phyloP scores from a whole-genome alignment of 1,139 yeast genomes.

The Nakaseomyces kungkrabaensis region DNA sequence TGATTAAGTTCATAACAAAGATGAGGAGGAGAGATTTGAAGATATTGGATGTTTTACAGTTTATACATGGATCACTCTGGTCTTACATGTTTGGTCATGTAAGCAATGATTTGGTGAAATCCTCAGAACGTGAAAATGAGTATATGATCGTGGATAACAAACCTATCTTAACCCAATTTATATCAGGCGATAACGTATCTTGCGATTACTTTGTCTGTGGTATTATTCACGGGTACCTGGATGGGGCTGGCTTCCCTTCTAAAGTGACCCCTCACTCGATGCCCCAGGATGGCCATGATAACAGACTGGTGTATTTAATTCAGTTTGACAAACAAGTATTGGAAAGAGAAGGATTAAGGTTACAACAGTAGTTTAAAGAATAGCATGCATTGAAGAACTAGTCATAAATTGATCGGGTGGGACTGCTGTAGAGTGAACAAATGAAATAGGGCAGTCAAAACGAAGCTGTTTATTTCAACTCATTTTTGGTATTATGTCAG shows the following conservation, averaged over 20 bases:
- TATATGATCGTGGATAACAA: slow-evolving; percentile 77
- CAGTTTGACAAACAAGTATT: slow-evolving; percentile 58
- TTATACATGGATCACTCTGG: slow-evolving; percentile 80
- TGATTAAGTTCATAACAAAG: slow-evolving; percentile 17
- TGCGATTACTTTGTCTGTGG: slow-evolving; percentile 55
- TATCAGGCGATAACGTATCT: slow-evolving; percentile 46
- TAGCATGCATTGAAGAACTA: too few species aligned
- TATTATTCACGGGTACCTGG: slow-evolving; percentile 79
- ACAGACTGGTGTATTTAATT: slow-evolving; percentile 74
- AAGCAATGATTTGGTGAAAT: slow-evolving; percentile 82
- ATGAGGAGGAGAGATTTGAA: slow-evolving; percentile 48
- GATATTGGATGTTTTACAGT: slow-evolving; percentile 71
- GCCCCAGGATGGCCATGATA: slow-evolving; percentile 52
- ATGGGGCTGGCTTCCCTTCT: slow-evolving; percentile 71
- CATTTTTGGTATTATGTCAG: too few species aligned
- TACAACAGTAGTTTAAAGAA: not conserved
- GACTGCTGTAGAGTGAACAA: too few species aligned
- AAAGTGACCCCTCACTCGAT: slow-evolving; percentile 80
- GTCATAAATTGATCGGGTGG: too few species aligned
- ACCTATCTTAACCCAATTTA: slow-evolving; percentile 68
- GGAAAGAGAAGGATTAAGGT: slow-evolving; percentile 39
- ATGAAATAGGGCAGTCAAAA: too few species aligned
- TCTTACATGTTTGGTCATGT: slow-evolving; percentile 65
- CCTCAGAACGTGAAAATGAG: slow-evolving; percentile 73
- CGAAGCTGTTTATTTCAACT: too few species aligned